Evolutionary conservation across 306 rosid genomes (phyloP), one percentile per base, ranked within the genome.

Genomic region (Cicer chorassanicum): DNA sequence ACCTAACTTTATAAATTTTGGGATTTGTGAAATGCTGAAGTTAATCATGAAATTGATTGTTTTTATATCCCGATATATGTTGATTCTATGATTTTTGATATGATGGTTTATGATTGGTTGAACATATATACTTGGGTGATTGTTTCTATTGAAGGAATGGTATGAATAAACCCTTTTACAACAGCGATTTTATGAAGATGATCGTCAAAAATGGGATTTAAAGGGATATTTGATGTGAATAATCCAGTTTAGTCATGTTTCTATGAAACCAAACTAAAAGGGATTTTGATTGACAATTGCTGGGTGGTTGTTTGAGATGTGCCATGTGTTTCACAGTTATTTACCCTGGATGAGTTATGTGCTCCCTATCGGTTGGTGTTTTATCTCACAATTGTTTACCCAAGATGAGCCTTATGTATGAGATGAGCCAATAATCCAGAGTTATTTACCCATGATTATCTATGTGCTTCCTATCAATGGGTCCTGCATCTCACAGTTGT

Each of bases 261-360:
- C 24, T 39, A 38, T 62, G 13, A 8, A 63, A 39, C 6, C 14
- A 14, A 38, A 62, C 24, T 36, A n/a, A n/a, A 63, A 38, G 11
- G 46, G 21, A 4, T 39, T 39, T 63, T 63, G 48, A 63, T 63
- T 29, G n/a, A 63, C 39, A 46, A 63, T 63, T 63, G 68, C 39
- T 63, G 68, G 46, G 45, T 62, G 68, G 45, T 41, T 6, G 13
- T 14, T 62, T 4, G 68, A 39, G 48, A 62, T 62, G 48, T 36
- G 46, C 45, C 67, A 61, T 36, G 29, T 53, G 59, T 6, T 14
- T 6, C 9, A n/a, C 57, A 14, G 44, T 41, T 41, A 41, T 41
- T 41, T 41, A 41, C 44, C 8, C 2, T 6, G 44, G 44, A 41
- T 51, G 15, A 13, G 55, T 19, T 49, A 49, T 49, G 55, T 49